These are phyloP conservation scores for Gentiana macrophylla DNA, from an alignment of 257 asterid genomes.

Conservation along the genomic window DNA sequence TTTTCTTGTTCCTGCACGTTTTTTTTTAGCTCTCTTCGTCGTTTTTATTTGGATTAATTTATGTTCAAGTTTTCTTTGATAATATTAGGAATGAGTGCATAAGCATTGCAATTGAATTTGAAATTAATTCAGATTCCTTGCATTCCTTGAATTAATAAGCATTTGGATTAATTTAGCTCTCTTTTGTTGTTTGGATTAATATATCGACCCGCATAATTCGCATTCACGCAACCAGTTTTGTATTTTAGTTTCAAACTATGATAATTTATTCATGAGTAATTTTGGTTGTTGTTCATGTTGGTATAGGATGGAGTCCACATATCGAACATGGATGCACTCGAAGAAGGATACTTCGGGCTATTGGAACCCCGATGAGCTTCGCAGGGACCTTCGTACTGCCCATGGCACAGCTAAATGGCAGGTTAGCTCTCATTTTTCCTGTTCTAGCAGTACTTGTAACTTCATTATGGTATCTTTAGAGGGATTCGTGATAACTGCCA, in stretches of 20 bases:
- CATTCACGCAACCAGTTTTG: no score
- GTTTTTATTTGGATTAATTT: not conserved
- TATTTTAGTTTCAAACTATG: no score
- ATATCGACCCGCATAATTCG: no score
- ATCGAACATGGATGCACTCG: conserved; percentile 80
- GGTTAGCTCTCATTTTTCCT: conserved; percentile 23
- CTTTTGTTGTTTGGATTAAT: no score
- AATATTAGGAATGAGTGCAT: no score
- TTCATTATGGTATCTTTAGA: not conserved
- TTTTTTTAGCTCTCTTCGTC: not conserved
- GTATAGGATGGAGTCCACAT: conserved; percentile 87
- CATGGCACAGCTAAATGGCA: conserved; percentile 96
- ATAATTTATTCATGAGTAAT: not conserved
- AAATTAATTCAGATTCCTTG: no score
- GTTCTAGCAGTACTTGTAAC: not conserved
- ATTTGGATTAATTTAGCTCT: no score
- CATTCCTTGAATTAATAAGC: no score
- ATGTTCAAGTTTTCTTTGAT: no score
- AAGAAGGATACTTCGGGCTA: conserved; percentile 40
- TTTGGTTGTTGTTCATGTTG: conserved; percentile 9
- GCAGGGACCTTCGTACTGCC: conserved; percentile 65
- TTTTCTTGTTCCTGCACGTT: not conserved
- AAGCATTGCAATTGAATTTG: no score
- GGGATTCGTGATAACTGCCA: no score
- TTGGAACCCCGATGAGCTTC: conserved; percentile 70